Percentiles rank a stretch among this genome's conserved stretches.
Evolutionary conservation across 345 rosid species (phyloP).

Genomic region (Linum lewisii): DNA sequence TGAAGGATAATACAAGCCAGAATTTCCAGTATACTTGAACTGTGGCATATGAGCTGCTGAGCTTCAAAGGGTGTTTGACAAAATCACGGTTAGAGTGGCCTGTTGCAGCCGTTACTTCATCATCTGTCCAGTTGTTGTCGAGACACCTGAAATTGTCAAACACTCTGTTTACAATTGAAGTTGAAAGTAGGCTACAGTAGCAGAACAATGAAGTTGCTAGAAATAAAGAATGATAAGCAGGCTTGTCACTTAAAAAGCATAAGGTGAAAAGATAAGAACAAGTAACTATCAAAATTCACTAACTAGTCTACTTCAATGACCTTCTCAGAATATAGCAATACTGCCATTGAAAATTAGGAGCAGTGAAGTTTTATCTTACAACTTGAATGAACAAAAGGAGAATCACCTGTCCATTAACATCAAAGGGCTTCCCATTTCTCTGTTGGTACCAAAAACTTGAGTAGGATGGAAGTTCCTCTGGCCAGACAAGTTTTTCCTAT

Average conservation of each 20-base stretch:
- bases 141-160: conserved; percentile 27
- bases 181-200: neutral
- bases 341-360: too few species aligned
- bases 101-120: conserved; percentile 49
- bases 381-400: too few species aligned
- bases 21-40: conserved; percentile 32
- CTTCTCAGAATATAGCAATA: too few species aligned
- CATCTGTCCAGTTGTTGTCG: conserved; percentile 40
- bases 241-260: too few species aligned
- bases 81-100: conserved; percentile 36
- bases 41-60: conserved; percentile 55
- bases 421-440: conserved; percentile 24
- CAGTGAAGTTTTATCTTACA: too few species aligned
- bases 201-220: too few species aligned
- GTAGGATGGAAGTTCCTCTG: conserved; percentile 59
- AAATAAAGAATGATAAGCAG: too few species aligned
- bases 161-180: neutral
- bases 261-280: too few species aligned
- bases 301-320: too few species aligned
- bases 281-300: too few species aligned
- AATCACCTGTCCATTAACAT: conserved; percentile 34
- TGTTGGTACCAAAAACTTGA: conserved; percentile 39
- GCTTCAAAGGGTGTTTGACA: conserved; percentile 52
- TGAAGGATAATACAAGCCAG: neutral
- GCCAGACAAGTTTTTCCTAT: conserved; percentile 61